A percentile compares a stretch with the other conserved stretches of the same genome.
Conservation (phyloP, 1,139 yeast genomes). For the Candida anutae region DNA sequence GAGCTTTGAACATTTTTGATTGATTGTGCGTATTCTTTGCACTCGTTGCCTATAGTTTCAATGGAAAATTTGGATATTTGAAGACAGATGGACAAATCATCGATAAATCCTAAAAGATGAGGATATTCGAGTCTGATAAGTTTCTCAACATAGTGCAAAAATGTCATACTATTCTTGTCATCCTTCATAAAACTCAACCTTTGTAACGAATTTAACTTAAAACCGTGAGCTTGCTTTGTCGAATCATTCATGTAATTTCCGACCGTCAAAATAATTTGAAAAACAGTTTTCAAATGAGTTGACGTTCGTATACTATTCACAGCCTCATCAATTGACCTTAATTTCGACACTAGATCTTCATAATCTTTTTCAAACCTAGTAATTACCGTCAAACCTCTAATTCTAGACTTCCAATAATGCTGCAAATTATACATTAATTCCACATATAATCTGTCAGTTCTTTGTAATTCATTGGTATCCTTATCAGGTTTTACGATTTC, state of each 20-base stretch:
- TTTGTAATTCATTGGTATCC: conserved; percentile 64
- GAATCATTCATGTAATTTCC: conserved; percentile 83
- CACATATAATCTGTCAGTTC: conserved; percentile 69
- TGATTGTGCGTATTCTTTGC: conserved; percentile 47
- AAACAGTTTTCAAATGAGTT: conserved; percentile 51
- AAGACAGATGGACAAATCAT: conserved; percentile 51
- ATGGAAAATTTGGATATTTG: conserved; percentile 60
- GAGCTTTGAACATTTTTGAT: conserved; percentile 66
- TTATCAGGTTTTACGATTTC: conserved; percentile 51
- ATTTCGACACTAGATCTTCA: conserved; percentile 52
- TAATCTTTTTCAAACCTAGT: conserved; percentile 63
- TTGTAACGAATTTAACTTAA: conserved; percentile 66
- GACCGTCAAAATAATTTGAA: conserved; percentile 70
- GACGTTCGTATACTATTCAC: conserved; percentile 55
- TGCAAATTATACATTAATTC: conserved; percentile 69
- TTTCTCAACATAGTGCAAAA: conserved; percentile 73
- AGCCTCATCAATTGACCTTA: conserved; percentile 58
- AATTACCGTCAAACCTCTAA: conserved; percentile 57
- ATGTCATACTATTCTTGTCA: conserved; percentile 69
- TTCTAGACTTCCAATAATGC: conserved; percentile 76
- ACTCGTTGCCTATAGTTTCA: conserved; percentile 59
- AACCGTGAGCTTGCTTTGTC: conserved; percentile 74
- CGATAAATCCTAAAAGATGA: conserved; percentile 48
- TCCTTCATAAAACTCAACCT: conserved; percentile 72
- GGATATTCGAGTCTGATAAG: conserved; percentile 64